phyloP scores from a whole-genome alignment of 106 monocot species.

The Triglochin maritima region DNA sequence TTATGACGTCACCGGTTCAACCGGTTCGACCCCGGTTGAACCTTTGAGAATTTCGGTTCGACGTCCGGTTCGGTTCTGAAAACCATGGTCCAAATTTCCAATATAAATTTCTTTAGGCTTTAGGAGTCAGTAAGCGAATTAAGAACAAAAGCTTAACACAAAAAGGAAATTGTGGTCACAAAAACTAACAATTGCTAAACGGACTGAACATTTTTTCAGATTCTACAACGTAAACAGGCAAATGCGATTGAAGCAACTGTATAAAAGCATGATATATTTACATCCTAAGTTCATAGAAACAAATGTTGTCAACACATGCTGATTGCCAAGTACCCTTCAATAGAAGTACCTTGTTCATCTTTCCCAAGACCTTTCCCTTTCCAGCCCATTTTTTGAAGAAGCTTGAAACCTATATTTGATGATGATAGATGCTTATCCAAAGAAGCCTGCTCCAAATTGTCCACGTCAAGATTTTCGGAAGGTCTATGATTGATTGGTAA shows the following conservation, averaged over 20 bases:
- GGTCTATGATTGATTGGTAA: constrained; percentile 79
- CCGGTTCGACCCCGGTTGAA: too few relatives aligned
- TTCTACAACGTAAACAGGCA: not conserved
- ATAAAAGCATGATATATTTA: not conserved
- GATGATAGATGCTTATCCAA: constrained; percentile 81
- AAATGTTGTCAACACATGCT: not conserved
- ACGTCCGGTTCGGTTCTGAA: too few relatives aligned
- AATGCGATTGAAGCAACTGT: not conserved
- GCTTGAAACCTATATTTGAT: constrained; percentile 83
- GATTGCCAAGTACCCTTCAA: not conserved
- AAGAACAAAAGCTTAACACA: too few relatives aligned
- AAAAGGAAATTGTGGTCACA: too few relatives aligned
- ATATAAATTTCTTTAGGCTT: too few relatives aligned
- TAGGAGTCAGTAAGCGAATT: too few relatives aligned
- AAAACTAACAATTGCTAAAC: too few relatives aligned
- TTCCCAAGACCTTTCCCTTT: constrained; percentile 98
- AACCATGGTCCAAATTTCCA: too few relatives aligned
- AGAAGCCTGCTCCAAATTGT: constrained; percentile 87
- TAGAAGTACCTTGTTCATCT: constrained; percentile 80
- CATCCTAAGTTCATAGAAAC: too few relatives aligned
- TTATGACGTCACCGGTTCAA: too few relatives aligned
- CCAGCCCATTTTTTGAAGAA: constrained; percentile 99
- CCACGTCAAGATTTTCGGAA: constrained; percentile 80
- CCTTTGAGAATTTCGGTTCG: too few relatives aligned
- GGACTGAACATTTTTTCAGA: too few relatives aligned